A percentile compares a stretch with the other conserved stretches of the same genome.
phyloP scores from a whole-genome alignment of 495 filamentous ascomycete species.

The Penicillium pancosmium region DNA sequence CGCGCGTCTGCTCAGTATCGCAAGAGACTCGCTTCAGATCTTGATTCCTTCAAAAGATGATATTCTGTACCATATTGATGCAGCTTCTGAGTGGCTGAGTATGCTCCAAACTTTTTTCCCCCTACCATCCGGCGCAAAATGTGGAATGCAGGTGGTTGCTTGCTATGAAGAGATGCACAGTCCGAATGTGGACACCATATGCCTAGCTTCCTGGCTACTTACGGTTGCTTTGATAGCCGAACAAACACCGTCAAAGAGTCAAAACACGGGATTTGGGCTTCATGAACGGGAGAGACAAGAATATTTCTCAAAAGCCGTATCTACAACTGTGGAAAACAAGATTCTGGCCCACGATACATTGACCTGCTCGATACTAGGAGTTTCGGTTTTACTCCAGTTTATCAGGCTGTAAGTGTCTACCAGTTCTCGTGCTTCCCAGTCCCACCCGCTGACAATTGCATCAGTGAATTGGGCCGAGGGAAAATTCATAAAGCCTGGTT shows the following conservation, averaged over 20 bases:
- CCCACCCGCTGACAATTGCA: not conserved
- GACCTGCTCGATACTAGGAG: constrained; percentile 21
- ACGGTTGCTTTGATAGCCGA: constrained; percentile 28
- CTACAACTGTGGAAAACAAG: constrained; percentile 24
- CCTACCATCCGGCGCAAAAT: constrained; percentile 17
- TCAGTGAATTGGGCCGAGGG: constrained; percentile 28
- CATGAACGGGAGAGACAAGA: constrained; percentile 4
- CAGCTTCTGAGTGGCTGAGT: constrained; percentile 27
- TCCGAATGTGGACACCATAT: constrained; percentile 25
- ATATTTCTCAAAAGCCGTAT: constrained; percentile 18
- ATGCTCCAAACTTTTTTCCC: constrained; percentile 23
- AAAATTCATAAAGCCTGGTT: constrained; percentile 33
- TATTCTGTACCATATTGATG: constrained; percentile 11
- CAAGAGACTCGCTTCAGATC: constrained; percentile 20
- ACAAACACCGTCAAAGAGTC: constrained; percentile 18
- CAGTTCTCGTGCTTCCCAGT: too few relatives aligned
- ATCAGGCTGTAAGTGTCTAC: constrained; percentile 26
- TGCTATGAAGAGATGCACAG: constrained; percentile 25
- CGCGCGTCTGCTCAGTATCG: constrained; percentile 10
- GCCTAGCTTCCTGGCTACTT: constrained; percentile 28
- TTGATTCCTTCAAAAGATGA: constrained; percentile 28
- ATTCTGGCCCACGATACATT: constrained; percentile 27
- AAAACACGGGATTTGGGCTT: not conserved
- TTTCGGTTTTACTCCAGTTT: constrained; percentile 26
- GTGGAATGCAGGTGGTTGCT: constrained; percentile 19